Base-by-base conservation (phyloP, 495 filamentous ascomycete species). In the Rusavskia elegans region DNA sequence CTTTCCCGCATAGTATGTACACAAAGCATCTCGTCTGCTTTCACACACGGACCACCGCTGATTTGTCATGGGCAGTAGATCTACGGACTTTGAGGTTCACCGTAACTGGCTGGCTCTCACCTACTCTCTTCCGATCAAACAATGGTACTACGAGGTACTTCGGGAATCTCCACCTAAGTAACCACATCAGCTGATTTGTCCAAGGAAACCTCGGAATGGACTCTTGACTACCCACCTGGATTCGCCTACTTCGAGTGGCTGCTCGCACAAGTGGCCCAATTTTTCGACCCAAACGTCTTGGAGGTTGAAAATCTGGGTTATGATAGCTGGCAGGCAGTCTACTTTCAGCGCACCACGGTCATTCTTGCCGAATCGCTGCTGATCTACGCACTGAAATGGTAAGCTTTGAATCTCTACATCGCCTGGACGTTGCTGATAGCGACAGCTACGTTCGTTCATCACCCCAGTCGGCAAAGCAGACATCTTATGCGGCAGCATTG, bases 21-120 rank as follows among this genome's bases (percentile, higher is more conserved):
- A 20, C 49, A 27, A 36, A 21, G 9, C 44, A 25, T 29, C 3
- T 14, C 23, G 21, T 46, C 23, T 27, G 14, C 44, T 16, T 25
- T 10, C 23, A 46, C 14, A 19, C 23, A 46, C 25, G 8, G 13
- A 14, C 23, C 37, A 19, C 41, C 20, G 53, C 55, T 63, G 20
- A 59, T 30, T 41, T 21, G 29, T 25, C 11, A 51, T 56, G 19
- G 16, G 42, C 57, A 97, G 92, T 72, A 96, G 92, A 72, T 96
- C 92, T n/a, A 97, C 90, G 55, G 92, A 98, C 64, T 98, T 96
- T 59, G 92, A 97, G 64, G 92, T 96, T 50, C 92, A 97, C 66
- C 83, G 92, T 50, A 97, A 96, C 69, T 98, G 92, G 92, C 77
- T 98, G 29, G 90, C 92, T 51, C 85, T 95, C 51, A 95, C 92